phyloP scores from a whole-genome alignment of 345 rosid genomes.

The Cardamine occulta region DNA sequence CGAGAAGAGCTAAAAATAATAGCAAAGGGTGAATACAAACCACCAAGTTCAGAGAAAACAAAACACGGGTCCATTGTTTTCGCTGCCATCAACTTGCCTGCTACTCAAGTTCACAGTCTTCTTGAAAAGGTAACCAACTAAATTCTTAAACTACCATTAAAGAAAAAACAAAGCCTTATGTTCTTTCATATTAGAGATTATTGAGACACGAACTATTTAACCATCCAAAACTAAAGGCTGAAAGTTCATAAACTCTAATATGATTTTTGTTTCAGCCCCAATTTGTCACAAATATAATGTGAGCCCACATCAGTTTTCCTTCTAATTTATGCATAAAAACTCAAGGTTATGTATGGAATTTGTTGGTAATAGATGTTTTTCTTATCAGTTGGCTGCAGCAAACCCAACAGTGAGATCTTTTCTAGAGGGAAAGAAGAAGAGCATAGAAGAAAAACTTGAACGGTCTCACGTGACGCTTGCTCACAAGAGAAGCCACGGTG shows the following conservation, averaged over 20 bases:
- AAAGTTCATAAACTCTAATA: constrained; percentile 16
- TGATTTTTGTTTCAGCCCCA: background rate
- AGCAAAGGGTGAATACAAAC: constrained; percentile 67
- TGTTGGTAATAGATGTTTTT: background rate
- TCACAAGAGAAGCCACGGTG: constrained; percentile 93
- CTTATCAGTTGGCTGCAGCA: constrained; percentile 58
- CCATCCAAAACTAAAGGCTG: background rate
- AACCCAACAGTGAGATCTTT: constrained; percentile 54
- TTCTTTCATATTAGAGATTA: background rate
- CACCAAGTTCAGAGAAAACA: constrained; percentile 69
- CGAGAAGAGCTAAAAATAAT: constrained; percentile 67
- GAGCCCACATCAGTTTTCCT: background rate
- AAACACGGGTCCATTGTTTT: constrained; percentile 70
- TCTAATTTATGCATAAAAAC: background rate
- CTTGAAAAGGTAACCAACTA: constrained; percentile 58
- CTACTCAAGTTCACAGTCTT: constrained; percentile 53
- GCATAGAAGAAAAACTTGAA: constrained; percentile 52
- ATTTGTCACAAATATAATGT: background rate
- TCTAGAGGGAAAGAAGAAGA: constrained; percentile 56
- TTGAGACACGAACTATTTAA: background rate
- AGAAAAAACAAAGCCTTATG: constrained; percentile 14
- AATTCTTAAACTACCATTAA: background rate
- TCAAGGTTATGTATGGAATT: background rate
- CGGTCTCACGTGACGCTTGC: constrained; percentile 87
- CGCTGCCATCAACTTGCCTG: constrained; percentile 80